These are phyloP conservation scores for Caloboletus firmus DNA, from an alignment of 1,284 basidiomycete genomes.

Conservation along the genomic window DNA sequence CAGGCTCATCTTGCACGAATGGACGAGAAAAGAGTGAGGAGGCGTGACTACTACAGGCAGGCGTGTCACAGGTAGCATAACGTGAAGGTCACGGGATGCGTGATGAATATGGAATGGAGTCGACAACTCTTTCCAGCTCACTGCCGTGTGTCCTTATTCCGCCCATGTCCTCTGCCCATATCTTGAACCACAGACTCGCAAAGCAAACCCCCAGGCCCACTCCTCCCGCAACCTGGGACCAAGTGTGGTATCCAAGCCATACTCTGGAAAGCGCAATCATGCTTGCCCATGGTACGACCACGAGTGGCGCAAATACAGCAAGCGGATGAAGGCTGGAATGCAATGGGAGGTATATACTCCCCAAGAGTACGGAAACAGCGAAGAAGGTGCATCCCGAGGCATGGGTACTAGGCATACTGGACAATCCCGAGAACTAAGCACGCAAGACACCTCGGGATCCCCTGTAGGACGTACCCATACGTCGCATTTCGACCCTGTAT, in stretches of 20 bases:
- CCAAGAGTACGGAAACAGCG: constrained; percentile 64
- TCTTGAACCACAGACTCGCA: constrained; percentile 58
- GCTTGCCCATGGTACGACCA: constrained; percentile 55
- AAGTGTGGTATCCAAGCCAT: constrained; percentile 82
- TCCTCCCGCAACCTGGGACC: constrained; percentile 72
- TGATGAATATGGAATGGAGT: not conserved
- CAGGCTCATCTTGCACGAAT: constrained; percentile 43
- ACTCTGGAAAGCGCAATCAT: constrained; percentile 68
- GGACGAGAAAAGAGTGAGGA: constrained; percentile 9
- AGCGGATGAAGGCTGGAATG: constrained; percentile 44
- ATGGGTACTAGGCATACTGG: constrained; percentile 88
- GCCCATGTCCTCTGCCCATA: constrained; percentile 47
- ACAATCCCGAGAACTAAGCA: constrained; percentile 15
- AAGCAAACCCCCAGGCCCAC: constrained; percentile 56
- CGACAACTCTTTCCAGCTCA: constrained; percentile 10
- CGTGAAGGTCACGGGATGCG: constrained; percentile 24
- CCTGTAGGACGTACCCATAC: constrained; percentile 55
- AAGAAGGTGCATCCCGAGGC: constrained; percentile 76
- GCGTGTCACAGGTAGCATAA: constrained; percentile 25
- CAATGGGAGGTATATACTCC: constrained; percentile 53
- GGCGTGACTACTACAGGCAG: constrained; percentile 22
- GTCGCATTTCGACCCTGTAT: constrained; percentile 49
- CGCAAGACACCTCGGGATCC: constrained; percentile 5
- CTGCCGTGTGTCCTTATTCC: constrained; percentile 22
- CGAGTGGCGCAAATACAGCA: constrained; percentile 42